Percentiles rank a stretch among this genome's conserved stretches.
Conservation (phyloP, 1,284 basidiomycete genomes). For the Peniophora sp. region DNA sequence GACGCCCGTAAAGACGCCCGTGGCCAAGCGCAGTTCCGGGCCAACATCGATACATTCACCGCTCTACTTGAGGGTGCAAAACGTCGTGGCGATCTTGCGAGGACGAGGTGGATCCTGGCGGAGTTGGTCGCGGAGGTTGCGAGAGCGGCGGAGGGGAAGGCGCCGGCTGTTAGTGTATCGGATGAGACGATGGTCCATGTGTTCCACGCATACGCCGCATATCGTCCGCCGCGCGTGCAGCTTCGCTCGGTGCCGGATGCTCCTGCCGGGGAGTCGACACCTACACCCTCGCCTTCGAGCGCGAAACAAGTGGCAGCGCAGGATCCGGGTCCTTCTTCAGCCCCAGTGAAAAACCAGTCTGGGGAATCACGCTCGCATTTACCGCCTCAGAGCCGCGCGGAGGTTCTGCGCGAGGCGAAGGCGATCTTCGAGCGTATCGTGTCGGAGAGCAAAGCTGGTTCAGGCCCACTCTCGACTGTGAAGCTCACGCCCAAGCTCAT, state of each 20-base stretch:
- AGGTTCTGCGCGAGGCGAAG: conserved; percentile 68
- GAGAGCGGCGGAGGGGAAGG: conserved; percentile 11
- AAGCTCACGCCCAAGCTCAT: conserved; percentile 55
- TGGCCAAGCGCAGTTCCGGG: conserved; percentile 49
- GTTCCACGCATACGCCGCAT: conserved; percentile 85
- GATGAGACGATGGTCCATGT: conserved; percentile 76
- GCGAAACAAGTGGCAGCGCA: neutral
- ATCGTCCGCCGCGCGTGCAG: conserved; percentile 59
- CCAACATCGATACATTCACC: conserved; percentile 67
- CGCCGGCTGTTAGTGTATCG: conserved; percentile 36
- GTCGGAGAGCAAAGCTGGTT: conserved; percentile 29
- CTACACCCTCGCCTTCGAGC: conserved; percentile 10
- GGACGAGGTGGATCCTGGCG: conserved; percentile 86
- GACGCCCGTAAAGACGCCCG: conserved; percentile 60
- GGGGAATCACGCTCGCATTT: conserved; percentile 30
- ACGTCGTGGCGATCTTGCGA: conserved; percentile 72
- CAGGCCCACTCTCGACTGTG: conserved; percentile 42
- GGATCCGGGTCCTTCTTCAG: conserved; percentile 6
- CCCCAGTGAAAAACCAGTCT: conserved; percentile 23
- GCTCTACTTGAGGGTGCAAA: conserved; percentile 88
- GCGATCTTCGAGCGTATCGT: conserved; percentile 67
- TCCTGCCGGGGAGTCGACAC: neutral
- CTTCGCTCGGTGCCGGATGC: conserved; percentile 23
- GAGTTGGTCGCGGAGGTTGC: conserved; percentile 58
- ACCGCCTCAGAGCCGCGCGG: conserved; percentile 68